Evolutionary conservation across 2,329 filamentous ascomycete species (phyloP).

Genomic region (Thermoascus crustaceus): DNA sequence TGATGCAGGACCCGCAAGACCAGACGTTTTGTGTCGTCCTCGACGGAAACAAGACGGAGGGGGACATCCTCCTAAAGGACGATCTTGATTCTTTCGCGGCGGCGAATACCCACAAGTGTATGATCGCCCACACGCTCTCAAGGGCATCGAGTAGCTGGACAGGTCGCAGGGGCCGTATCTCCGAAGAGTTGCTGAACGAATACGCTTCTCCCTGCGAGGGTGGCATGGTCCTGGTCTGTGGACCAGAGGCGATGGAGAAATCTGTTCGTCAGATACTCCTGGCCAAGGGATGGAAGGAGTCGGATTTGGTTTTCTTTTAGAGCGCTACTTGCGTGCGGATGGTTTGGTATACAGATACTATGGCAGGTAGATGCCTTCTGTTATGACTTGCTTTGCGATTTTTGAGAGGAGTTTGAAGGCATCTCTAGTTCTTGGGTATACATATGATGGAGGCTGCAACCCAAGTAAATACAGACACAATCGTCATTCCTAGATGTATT

Average conservation of each 20-base stretch:
- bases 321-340: too few species aligned
- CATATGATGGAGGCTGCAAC: too few species aligned
- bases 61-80: conserved; percentile 71
- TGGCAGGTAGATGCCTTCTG: too few species aligned
- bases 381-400: too few species aligned
- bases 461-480: too few species aligned
- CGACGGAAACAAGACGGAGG: conserved; percentile 66
- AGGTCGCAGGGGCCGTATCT: conserved; percentile 61
- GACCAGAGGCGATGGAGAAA: conserved; percentile 67
- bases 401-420: too few species aligned
- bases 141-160: conserved; percentile 57
- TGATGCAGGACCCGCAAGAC: conserved; percentile 58
- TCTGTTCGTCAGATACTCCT: conserved; percentile 50
- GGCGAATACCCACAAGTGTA: conserved; percentile 47
- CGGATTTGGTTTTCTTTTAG: conserved; percentile 69
- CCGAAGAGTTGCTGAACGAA: conserved; percentile 51
- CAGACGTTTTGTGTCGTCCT: conserved; percentile 63
- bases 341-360: too few species aligned
- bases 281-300: conserved; percentile 61
- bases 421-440: too few species aligned
- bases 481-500: too few species aligned
- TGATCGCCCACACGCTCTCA: conserved; percentile 62
- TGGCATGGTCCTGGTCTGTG: conserved; percentile 66
- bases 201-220: conserved; percentile 45
- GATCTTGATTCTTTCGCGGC: conserved; percentile 60